Base-by-base conservation (phyloP, 495 filamentous ascomycete genomes). In the Cudoniella acicularis region DNA sequence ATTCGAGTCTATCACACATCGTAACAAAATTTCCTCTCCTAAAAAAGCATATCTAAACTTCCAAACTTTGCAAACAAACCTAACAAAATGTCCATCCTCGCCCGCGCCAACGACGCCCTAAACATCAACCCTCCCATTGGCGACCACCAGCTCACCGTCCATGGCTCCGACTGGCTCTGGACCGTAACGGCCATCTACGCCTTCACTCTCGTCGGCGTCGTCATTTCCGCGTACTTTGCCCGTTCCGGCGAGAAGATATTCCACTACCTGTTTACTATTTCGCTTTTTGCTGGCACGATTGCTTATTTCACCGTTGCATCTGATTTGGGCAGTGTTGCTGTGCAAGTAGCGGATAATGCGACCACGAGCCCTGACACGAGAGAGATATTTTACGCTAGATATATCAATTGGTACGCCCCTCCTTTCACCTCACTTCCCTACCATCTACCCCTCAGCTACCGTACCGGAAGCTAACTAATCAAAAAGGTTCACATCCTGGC, bases 271-370 rank as follows among this genome's bases (percentile, higher is more conserved):
- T 82, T 78, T 67, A 75, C 69, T 52, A 68, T 81, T 49, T 72
- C 75, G 42, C 69, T 69, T 52, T 71, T 80, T 18, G 70, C 72
- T 57, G 79, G 77, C 46, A 23, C 80, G 23, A 81, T 88, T 57
- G 78, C 86, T 25, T 89, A 90, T 67, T 91, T 83, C 68, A 75
- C 82, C 59, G 85, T 88, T 77, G 86, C 78, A 36, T 83, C 85
- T 2, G 81, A 88, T 65, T 74, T 91, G 1, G 87, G 88, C 54
- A 82, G 77, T 69, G n/a, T n/a, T 41, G 9, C n/a, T 9, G 36
- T 9, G 9, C 36, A 16, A 41, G 36, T 41, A 8, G 8, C 36
- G 36, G 16, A 41, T 41, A 16, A 41, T 16, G 16, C 8, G 8
- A 9, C 36, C 36, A 41, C 9, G 36, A 9, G 78, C 3, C 43